Evolutionary conservation across 179 eudicot genomes (phyloP).

Genomic region (Silene coronaria): DNA sequence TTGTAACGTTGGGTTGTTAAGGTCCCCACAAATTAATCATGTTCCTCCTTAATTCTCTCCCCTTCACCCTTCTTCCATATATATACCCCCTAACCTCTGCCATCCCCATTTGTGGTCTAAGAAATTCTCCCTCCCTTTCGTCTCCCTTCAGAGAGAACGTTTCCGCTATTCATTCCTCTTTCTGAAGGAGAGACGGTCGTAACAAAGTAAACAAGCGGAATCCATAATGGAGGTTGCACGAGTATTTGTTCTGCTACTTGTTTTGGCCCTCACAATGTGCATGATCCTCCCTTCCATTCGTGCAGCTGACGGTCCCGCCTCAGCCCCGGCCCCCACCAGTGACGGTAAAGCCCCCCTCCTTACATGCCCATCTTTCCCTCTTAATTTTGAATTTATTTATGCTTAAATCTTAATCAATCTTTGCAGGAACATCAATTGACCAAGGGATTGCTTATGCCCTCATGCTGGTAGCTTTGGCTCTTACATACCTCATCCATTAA

Average conservation of each 20-base stretch:
- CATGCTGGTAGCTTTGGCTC: conserved; percentile 39
- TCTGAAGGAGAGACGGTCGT: conserved; percentile 7
- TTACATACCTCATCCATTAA: conserved; percentile 43
- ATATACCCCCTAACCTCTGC: conserved; percentile 4
- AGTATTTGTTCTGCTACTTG: conserved; percentile 4
- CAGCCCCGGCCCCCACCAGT: conserved; percentile 50
- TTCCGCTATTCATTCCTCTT: neutral
- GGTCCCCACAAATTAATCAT: conserved; percentile 9
- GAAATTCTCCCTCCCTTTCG: neutral
- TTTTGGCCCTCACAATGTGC: conserved; percentile 15
- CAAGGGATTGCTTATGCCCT: conserved; percentile 36
- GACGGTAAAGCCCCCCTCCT: conserved; percentile 42
- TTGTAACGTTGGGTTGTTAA: conserved; percentile 16
- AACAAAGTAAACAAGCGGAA: neutral
- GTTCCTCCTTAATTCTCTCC: neutral
- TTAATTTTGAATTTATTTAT: no score
- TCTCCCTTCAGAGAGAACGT: conserved; percentile 7
- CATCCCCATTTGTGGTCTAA: neutral
- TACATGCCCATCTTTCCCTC: neutral
- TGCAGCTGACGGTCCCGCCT: conserved; percentile 44
- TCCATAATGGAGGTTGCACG: conserved; percentile 13
- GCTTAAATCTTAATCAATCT: no score
- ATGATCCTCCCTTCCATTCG: conserved; percentile 14
- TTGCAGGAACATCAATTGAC: conserved; percentile 34
- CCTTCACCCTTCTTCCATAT: neutral